These are phyloP conservation scores for Trichosporon sp. DNA, from an alignment of 1,284 basidiomycete genomes.

Conservation along the genomic window DNA sequence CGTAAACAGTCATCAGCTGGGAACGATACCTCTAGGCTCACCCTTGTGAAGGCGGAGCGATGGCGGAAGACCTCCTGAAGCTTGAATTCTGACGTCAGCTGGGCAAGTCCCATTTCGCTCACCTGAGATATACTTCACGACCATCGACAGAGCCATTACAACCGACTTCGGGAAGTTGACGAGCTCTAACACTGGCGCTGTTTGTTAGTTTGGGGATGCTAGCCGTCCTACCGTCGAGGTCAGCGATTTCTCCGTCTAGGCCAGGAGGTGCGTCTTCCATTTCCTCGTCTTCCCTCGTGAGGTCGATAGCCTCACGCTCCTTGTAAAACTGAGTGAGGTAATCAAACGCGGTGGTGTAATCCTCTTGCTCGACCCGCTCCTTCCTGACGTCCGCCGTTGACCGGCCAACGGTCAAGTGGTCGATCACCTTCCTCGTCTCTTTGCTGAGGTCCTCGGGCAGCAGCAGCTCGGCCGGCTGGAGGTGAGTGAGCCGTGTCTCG, in stretches of 20 bases:
- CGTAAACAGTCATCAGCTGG: constrained; percentile 62
- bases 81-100: constrained; percentile 61
- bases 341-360: constrained; percentile 73
- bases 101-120: neutral
- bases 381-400: constrained; percentile 57
- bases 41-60: constrained; percentile 71
- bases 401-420: constrained; percentile 64
- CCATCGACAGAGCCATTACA: constrained; percentile 70
- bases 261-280: constrained; percentile 13
- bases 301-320: constrained; percentile 34
- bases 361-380: constrained; percentile 66
- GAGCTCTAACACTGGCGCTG: constrained; percentile 58
- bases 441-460: constrained; percentile 68
- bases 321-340: constrained; percentile 72
- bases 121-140: constrained; percentile 71
- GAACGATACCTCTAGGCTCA: constrained; percentile 21
- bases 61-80: constrained; percentile 75
- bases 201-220: constrained; percentile 28
- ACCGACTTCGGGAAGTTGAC: constrained; percentile 69
- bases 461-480: constrained; percentile 79
- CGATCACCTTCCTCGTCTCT: constrained; percentile 75
- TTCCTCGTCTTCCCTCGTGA: constrained; percentile 33
- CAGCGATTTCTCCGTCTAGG: neutral
- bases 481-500: constrained; percentile 77
- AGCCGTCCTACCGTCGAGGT: neutral